Evolutionary conservation across 2,329 filamentous ascomycete genomes (phyloP), one percentile per base, ranked within the genome.

Genomic region (Sodiomyces alkalinus): DNA sequence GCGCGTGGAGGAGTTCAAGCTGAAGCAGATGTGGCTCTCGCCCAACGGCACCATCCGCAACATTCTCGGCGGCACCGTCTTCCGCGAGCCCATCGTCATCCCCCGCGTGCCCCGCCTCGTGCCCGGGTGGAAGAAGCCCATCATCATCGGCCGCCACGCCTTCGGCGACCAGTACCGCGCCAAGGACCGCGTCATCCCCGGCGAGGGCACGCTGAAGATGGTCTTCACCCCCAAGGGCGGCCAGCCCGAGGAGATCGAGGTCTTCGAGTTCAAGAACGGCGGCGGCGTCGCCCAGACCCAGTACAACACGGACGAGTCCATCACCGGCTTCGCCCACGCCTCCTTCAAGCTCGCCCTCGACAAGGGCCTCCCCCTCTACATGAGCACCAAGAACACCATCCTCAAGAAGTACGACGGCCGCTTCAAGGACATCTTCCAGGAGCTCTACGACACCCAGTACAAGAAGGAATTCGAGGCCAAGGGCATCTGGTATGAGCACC

Each of bases 371-470:
- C 90, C 90, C n/a, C 67, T 98, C 47, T 98, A 96, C 68, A 92
- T 96, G 87, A 93, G 83, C 70, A 98, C 90, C 59, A 98, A 98
- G 79, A 96, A 96, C 70, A 98, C 90, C 44, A 98, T 98, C 46
- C 65, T 98, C 43, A 98, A 98, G 70, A 87, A 86, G 58, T 98
- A 98, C 61, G 90, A 98, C 51, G 90, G 90, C 29, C 74, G 81
- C 46, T 98, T 98, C 74, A 96, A 96, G 76, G 90, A 98, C 51
- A 92, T 96, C 56, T 98, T 98, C 74, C 81, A 98, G 69, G 80
- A 92, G 49, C 74, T 96, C 46, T 98, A 87, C 60, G 82, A 96
- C 39, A 69, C 67, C 34, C 62, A 77, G 45, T 98, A 96, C 68
- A 78, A 80, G 68, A 68, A 72, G 53, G 70, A 82, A 24, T 96